These are phyloP conservation scores for Biscutella laevigata DNA, from an alignment of 441 rosid genomes.

Conservation along the genomic window DNA sequence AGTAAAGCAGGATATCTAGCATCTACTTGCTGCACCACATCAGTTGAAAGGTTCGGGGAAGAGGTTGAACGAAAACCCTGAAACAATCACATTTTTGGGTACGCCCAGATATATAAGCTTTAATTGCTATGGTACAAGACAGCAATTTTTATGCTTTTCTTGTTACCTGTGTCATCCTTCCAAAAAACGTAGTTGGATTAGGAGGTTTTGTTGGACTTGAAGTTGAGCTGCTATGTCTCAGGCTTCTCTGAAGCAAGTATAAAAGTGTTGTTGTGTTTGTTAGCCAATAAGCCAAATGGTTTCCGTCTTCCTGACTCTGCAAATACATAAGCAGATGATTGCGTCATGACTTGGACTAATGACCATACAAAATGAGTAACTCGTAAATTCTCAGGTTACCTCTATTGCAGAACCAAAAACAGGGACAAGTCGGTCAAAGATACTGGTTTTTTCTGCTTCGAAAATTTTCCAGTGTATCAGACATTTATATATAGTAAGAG, in stretches of 20 bases:
- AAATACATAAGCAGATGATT: slow-evolving; percentile 21
- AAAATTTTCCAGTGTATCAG: slow-evolving; percentile 81
- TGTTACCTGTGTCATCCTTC: slow-evolving; percentile 80
- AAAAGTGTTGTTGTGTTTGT: slow-evolving; percentile 65
- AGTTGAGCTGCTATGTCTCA: slow-evolving; percentile 44
- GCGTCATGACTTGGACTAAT: slow-evolving; percentile 1
- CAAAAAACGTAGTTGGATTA: slow-evolving; percentile 62
- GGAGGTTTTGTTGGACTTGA: slow-evolving; percentile 55
- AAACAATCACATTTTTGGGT: slow-evolving; percentile 22
- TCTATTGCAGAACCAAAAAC: slow-evolving; percentile 79
- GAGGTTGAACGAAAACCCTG: slow-evolving; percentile 79
- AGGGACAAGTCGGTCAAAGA: slow-evolving; percentile 86
- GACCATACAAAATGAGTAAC: neutral
- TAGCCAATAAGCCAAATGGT: slow-evolving; percentile 83
- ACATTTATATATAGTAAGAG: slow-evolving; percentile 80
- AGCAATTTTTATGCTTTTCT: neutral
- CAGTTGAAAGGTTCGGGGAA: slow-evolving; percentile 58
- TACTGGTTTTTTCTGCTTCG: slow-evolving; percentile 87
- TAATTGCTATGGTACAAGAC: neutral
- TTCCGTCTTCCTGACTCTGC: slow-evolving; percentile 69
- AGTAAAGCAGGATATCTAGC: slow-evolving; percentile 88
- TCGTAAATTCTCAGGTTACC: slow-evolving; percentile 56
- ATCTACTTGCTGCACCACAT: slow-evolving; percentile 55
- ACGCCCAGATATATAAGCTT: slow-evolving; percentile 4
- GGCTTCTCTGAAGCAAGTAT: slow-evolving; percentile 73